These are phyloP conservation scores for Hypomyces rosellus DNA, from an alignment of 2,329 filamentous ascomycete species.

Conservation along the genomic window DNA sequence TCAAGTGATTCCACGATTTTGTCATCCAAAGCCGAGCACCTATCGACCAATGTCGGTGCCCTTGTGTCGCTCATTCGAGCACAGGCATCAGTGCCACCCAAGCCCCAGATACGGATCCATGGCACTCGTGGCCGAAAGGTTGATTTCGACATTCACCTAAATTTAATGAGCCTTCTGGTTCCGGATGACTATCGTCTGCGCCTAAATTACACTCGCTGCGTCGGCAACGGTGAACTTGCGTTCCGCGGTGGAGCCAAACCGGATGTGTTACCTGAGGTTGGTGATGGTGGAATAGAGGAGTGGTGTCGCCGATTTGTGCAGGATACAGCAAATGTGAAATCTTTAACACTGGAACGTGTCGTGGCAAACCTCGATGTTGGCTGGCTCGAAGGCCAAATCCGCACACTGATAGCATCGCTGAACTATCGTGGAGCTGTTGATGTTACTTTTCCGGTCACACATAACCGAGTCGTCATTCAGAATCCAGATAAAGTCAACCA, in stretches of 20 bases:
- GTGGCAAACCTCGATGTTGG: constrained; percentile 49
- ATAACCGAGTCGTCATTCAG: constrained; percentile 43
- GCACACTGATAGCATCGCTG: constrained; percentile 43
- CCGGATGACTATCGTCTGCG: constrained; percentile 38
- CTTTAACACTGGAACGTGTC: constrained; percentile 45
- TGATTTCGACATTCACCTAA: constrained; percentile 50
- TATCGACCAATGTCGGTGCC: constrained; percentile 39
- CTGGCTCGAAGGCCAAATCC: constrained; percentile 49
- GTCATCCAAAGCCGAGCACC: constrained; percentile 40
- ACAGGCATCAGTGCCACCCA: constrained; percentile 48
- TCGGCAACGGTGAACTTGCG: constrained; percentile 42
- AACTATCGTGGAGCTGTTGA: constrained; percentile 44
- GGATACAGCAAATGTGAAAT: constrained; percentile 39
- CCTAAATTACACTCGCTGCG: constrained; percentile 49
- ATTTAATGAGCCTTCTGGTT: constrained; percentile 48
- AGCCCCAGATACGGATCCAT: constrained; percentile 44
- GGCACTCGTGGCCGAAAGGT: constrained; percentile 38
- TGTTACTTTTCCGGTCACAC: constrained; percentile 45
- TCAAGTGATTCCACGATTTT: constrained; percentile 43
- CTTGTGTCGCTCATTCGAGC: constrained; percentile 41
- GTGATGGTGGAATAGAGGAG: constrained; percentile 38
- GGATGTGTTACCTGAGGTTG: constrained; percentile 36
- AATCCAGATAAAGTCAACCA: constrained; percentile 47
- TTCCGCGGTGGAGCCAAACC: constrained; percentile 42
- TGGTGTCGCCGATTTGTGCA: constrained; percentile 45